phyloP scores from a whole-genome alignment of 2,329 filamentous ascomycete genomes.

The Sclerotinia sclerotiorum region DNA sequence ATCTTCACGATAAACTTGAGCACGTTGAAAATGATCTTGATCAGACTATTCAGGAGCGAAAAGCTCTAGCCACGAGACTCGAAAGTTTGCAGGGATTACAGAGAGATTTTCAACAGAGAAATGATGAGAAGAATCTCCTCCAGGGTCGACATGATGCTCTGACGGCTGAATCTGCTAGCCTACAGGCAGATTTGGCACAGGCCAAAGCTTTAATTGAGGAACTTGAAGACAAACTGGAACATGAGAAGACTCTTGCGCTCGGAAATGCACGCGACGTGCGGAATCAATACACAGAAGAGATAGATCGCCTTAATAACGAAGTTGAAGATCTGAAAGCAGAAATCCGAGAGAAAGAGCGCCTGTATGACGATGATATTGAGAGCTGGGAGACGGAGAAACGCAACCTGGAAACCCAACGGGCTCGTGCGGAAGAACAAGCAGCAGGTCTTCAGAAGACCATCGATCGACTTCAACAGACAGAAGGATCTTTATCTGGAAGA shows the following conservation, averaged over 20 bases:
- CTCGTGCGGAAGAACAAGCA: conserved; percentile 66
- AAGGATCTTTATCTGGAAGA: conserved; percentile 66
- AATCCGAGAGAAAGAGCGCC: conserved; percentile 67
- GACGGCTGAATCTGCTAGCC: conserved; percentile 61
- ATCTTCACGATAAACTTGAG: conserved; percentile 46
- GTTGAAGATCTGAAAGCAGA: conserved; percentile 56
- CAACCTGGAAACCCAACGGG: conserved; percentile 63
- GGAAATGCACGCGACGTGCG: conserved; percentile 62
- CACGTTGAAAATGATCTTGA: conserved; percentile 46
- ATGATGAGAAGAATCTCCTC: conserved; percentile 67
- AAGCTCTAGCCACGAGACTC: conserved; percentile 26
- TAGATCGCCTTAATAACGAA: conserved; percentile 53
- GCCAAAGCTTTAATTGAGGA: conserved; percentile 47
- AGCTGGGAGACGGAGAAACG: conserved; percentile 69
- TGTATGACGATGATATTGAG: conserved; percentile 69
- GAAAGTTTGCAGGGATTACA: conserved; percentile 49
- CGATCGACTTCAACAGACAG: conserved; percentile 65
- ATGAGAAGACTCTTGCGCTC: conserved; percentile 42
- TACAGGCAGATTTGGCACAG: conserved; percentile 62
- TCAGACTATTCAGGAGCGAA: conserved; percentile 27
- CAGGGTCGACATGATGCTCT: conserved; percentile 68
- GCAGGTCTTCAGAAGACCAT: conserved; percentile 68
- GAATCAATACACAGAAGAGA: conserved; percentile 53
- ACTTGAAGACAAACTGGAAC: conserved; percentile 50
- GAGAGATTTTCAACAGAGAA: conserved; percentile 57